Evolutionary conservation across 2,329 filamentous ascomycete genomes (phyloP).

Genomic region (Monosporascus sp.): DNA sequence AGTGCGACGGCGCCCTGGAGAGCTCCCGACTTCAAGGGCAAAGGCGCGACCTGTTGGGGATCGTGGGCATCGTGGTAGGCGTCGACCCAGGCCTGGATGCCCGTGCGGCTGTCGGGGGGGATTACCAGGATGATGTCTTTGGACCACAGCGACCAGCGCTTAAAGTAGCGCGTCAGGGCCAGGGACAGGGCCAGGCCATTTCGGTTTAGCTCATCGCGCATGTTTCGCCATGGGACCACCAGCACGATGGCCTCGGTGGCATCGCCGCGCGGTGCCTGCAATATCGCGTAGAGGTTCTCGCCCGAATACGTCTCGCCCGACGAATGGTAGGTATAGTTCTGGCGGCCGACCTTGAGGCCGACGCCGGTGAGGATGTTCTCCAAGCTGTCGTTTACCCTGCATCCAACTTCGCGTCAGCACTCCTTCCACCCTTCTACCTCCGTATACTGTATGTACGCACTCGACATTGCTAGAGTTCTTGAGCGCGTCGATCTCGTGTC

Average conservation of each 20-base stretch:
- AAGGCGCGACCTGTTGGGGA: constrained; percentile 61
- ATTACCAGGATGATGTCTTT: constrained; percentile 96
- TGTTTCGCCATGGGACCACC: constrained; percentile 82
- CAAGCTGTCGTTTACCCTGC: constrained; percentile 63
- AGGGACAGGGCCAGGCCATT: constrained; percentile 84
- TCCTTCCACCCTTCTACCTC: not conserved
- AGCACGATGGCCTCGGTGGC: constrained; percentile 96
- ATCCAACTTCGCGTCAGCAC: constrained; percentile 4
- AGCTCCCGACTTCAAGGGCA: constrained; percentile 88
- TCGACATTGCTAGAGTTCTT: constrained; percentile 47
- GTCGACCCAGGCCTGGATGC: constrained; percentile 94
- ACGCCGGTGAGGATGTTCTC: constrained; percentile 70
- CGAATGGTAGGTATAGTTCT: constrained; percentile 81
- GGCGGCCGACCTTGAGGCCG: constrained; percentile 81
- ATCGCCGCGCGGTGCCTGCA: constrained; percentile 90
- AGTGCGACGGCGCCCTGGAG: constrained; percentile 91
- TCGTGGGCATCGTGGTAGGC: constrained; percentile 92
- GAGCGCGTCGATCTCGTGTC: constrained; percentile 71
- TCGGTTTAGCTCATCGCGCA: constrained; percentile 71
- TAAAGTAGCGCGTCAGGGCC: constrained; percentile 90
- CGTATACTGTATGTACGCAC: constrained; percentile 30
- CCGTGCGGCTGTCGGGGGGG: constrained; percentile 81
- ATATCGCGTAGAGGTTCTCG: constrained; percentile 88
- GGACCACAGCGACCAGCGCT: constrained; percentile 96
- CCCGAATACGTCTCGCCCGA: constrained; percentile 70